A percentile compares a stretch with the other conserved stretches of the same genome.
These are phyloP conservation scores for Flaveria brownii DNA, from an alignment of 129 eudicot species.

Conservation along the genomic window DNA sequence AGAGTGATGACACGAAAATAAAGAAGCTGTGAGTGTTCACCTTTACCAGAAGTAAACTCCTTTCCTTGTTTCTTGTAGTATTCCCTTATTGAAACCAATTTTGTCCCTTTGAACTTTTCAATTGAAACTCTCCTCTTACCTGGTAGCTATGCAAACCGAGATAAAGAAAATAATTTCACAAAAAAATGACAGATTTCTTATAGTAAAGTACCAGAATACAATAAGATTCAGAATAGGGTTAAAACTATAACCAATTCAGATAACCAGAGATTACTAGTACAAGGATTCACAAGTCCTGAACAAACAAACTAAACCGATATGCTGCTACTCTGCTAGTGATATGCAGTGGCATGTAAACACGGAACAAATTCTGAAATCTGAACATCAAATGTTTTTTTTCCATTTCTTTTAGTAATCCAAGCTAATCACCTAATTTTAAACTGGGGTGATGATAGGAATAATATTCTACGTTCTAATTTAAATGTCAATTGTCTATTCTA, in stretches of 20 bases:
- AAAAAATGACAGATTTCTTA: not conserved
- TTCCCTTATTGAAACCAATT: conserved; percentile 56
- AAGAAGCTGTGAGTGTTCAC: conserved; percentile 41
- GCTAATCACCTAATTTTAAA: too few relatives aligned
- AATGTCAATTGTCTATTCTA: too few relatives aligned
- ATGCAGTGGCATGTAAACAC: not conserved
- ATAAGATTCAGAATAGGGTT: too few relatives aligned
- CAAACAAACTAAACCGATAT: not conserved
- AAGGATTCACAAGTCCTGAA: not conserved
- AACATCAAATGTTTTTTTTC: not conserved
- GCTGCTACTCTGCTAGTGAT: conserved; percentile 7
- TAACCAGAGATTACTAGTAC: not conserved
- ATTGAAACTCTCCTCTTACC: conserved; percentile 54
- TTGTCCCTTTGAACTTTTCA: conserved; percentile 35
- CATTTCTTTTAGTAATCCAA: not conserved
- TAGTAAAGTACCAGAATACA: not conserved
- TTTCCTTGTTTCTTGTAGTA: conserved; percentile 53
- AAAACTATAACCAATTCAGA: not conserved
- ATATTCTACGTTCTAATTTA: too few relatives aligned
- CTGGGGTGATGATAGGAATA: too few relatives aligned
- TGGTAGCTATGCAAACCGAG: conserved; percentile 51
- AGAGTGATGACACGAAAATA: conserved; percentile 14
- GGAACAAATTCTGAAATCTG: conserved; percentile 3
- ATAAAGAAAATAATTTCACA: not conserved
- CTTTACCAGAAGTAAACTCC: conserved; percentile 39